Conservation (phyloP, 2,329 filamentous ascomycete genomes). For the Purpureocillium lavendulum region DNA sequence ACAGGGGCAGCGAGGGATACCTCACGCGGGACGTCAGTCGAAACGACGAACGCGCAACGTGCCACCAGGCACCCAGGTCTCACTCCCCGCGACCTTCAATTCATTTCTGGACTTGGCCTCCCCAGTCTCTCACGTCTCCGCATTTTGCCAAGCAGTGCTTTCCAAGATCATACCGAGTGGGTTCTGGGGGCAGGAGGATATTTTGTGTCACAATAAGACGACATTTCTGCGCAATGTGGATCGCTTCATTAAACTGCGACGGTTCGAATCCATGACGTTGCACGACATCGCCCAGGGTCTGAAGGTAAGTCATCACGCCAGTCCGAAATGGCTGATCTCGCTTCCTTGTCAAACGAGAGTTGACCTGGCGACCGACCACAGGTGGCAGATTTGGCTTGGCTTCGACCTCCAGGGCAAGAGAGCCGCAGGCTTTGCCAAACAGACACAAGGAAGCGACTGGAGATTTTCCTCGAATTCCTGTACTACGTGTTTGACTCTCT, state of each 20-base stretch:
- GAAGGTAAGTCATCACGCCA: constrained; percentile 44
- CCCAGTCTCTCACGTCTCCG: constrained; percentile 61
- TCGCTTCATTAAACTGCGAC: constrained; percentile 65
- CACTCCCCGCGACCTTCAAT: constrained; percentile 9
- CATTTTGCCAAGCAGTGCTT: constrained; percentile 76
- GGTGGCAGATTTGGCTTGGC: constrained; percentile 66
- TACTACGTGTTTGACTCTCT: constrained; percentile 93
- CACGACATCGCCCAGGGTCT: constrained; percentile 71
- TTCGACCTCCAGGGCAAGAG: constrained; percentile 44
- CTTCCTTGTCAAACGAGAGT: not conserved
- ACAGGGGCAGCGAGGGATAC: not conserved
- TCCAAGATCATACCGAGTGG: constrained; percentile 62
- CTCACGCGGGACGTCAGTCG: not conserved
- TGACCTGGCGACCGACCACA: constrained; percentile 20
- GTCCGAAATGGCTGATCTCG: too few relatives aligned
- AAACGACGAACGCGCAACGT: constrained; percentile 4
- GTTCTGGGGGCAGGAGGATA: constrained; percentile 60
- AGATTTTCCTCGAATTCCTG: constrained; percentile 76
- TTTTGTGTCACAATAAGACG: constrained; percentile 49
- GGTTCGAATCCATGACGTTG: constrained; percentile 73
- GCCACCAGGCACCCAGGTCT: constrained; percentile 3
- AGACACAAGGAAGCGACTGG: constrained; percentile 66
- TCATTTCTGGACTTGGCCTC: constrained; percentile 61
- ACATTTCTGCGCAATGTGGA: constrained; percentile 62
- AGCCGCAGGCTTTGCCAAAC: constrained; percentile 55